Evolutionary conservation across 2,329 filamentous ascomycete species (phyloP).

Genomic region (Teratosphaeria viscida): DNA sequence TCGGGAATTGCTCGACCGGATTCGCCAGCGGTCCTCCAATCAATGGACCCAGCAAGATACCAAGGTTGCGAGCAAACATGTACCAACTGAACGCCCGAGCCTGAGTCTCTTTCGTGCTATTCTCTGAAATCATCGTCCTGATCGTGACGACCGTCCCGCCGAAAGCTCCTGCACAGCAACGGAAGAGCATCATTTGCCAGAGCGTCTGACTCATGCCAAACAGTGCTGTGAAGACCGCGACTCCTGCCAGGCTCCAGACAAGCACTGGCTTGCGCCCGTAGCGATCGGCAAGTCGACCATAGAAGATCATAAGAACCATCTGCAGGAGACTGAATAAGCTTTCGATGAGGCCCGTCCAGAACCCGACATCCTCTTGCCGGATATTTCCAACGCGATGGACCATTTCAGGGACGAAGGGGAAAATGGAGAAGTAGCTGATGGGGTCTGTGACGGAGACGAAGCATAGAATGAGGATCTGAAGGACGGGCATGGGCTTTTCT

Average conservation of each 20-base stretch:
- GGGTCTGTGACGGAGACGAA: slow-evolving; percentile 64
- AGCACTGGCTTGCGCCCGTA: slow-evolving; percentile 64
- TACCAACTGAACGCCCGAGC: slow-evolving; percentile 67
- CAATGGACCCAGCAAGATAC: slow-evolving; percentile 61
- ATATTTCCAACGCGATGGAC: slow-evolving; percentile 55
- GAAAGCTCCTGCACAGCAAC: slow-evolving; percentile 63
- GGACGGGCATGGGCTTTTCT: slow-evolving; percentile 44
- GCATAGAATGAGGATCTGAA: slow-evolving; percentile 64
- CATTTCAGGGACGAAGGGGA: slow-evolving; percentile 74
- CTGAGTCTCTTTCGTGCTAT: slow-evolving; percentile 58
- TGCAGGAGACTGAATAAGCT: slow-evolving; percentile 63
- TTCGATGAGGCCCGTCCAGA: slow-evolving; percentile 66
- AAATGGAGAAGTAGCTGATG: slow-evolving; percentile 73
- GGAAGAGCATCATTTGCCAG: slow-evolving; percentile 64
- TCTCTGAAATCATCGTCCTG: slow-evolving; percentile 66
- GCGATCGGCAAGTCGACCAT: slow-evolving; percentile 58
- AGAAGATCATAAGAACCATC: slow-evolving; percentile 66
- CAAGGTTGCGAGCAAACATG: slow-evolving; percentile 61
- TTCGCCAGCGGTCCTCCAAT: slow-evolving; percentile 58
- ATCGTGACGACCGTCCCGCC: slow-evolving; percentile 65
- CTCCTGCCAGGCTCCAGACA: slow-evolving; percentile 54
- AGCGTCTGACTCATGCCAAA: slow-evolving; percentile 59
- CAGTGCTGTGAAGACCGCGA: slow-evolving; percentile 48
- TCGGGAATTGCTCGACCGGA: slow-evolving; percentile 53
- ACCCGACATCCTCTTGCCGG: slow-evolving; percentile 57